Base-by-base conservation (phyloP, 169 alveolate species). In the Babesia ovis region DNA sequence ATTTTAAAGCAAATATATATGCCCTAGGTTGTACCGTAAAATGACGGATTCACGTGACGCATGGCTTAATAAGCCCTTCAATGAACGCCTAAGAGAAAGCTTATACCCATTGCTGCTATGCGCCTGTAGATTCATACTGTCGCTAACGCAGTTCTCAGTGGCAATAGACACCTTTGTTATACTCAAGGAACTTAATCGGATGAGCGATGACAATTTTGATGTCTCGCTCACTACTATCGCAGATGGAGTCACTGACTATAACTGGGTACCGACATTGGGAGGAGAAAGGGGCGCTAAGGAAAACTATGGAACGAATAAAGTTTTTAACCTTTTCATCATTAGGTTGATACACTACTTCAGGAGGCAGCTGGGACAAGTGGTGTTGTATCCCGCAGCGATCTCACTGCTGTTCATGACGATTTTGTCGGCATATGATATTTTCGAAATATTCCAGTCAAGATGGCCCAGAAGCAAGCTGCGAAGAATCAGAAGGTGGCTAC, bases 121-220 rank as follows among this genome's bases (percentile, higher is more conserved):
- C 23, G 32, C 39, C 18, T 43, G 75, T 22, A 32, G 84, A 22
- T 43, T 74, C 20, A 54, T 74, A n/a, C 70, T 74, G 11, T 25
- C 84, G 23, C 32, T 74, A 34, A 58, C 75, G 3, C 84, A 74
- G 60, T 54, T 64, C 41, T 61, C 84, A 0, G 84, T 74, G 29
- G 74, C 77, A 20, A 12, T 50, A 50, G 75, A 74, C 77, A 66
- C 77, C 20, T 74, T 27, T 51, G 34, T 41, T 18, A 23, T 23
- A 20, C 42, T 74, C 20, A 29, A 29, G 29, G 62, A 54, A n/a
- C 57, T 61, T 16, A 59, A 57, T 1, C 32, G 39, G 46, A 18
- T 46, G 75, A 23, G 14, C 4, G 60, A 54, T 4, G 46, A 57
- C 48, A 16, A 11, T 50, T 50, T 23, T 32, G 84, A 74, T 23